Base-by-base conservation (phyloP, 805 yeast species). In the Wickerhamiella dianesei region DNA sequence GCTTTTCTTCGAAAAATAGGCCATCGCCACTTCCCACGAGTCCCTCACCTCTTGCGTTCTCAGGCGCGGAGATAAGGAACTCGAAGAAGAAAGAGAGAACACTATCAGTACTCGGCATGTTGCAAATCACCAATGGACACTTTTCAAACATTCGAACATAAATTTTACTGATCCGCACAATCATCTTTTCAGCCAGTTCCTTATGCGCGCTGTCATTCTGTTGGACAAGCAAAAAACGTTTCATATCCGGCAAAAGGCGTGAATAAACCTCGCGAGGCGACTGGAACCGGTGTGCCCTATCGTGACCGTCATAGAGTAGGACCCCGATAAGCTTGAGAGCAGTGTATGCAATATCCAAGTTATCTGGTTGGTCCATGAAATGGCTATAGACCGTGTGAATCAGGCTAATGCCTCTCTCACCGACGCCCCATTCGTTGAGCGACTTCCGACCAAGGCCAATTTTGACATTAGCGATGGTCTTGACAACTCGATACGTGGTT, bases 401-500 rank as follows among this genome's bases (percentile, higher is more conserved):
- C 59, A 82, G 92, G 74, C 87, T 71, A 0, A 49, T 21, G 13
- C 41, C 37, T 2, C 45, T 36, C 86, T 84, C 19, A 79, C 79
- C 55, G 83, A 45, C 46, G 1, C 52, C 45, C 18, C 51, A 51
- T 17, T 44, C 52, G 12, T 46, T 41, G 22, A 55, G 37, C 18
- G 39, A 47, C 2, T 36, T 40, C 3, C 59, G 74, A 2, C 89
- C 77, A 51, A 85, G 74, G 4, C 97, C 97, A 35, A 89, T 83
- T 54, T 88, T 70, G 1, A 88, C 87, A 47, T 80, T 67, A 1
- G 88, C 72, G 21, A 89, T 63, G 2, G 74, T 69, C 62, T 92
- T 92, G 52, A 88, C 71, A 3, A 84, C 71, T 60, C 87, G 95
- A 61, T 85, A 85, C 46, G 84, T 59, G 16, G 84, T 77, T 16